phyloP scores from a whole-genome alignment of 2,329 filamentous ascomycete genomes.

The Apiospora phragmitis region DNA sequence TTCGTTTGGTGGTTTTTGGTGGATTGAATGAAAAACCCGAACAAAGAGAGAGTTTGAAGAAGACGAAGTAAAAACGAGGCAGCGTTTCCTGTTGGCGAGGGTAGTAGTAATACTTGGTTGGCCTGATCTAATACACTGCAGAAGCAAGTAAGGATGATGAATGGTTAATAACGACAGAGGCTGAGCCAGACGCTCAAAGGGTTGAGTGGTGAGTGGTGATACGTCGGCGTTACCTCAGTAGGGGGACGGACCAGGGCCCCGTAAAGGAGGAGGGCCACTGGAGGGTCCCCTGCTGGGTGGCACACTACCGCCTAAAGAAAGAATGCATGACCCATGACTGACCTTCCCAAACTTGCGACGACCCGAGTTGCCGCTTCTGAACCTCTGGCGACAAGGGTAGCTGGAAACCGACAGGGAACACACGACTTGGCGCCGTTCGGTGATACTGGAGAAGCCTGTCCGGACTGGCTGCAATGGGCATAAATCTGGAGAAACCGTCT shows the following conservation, averaged over 20 bases:
- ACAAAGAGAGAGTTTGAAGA: background rate
- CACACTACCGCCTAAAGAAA: background rate
- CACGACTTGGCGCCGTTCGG: conserved; percentile 5
- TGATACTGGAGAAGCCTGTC: background rate
- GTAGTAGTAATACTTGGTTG: no score
- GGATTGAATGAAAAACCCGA: background rate
- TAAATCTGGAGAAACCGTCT: background rate
- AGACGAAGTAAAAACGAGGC: background rate
- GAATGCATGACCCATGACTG: background rate
- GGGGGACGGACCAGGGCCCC: background rate
- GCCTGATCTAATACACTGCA: background rate
- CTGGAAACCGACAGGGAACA: background rate
- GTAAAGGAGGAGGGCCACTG: background rate
- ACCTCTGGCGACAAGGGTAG: background rate
- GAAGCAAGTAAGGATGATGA: background rate
- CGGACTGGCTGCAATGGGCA: background rate
- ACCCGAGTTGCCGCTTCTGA: background rate
- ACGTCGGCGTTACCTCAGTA: conserved; percentile 6
- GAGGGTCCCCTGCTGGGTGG: background rate
- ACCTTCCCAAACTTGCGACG: background rate
- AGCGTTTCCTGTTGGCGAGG: background rate
- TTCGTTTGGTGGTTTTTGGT: background rate
- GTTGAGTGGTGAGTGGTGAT: conserved; percentile 3
- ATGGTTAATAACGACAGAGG: background rate
- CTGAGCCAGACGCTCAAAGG: background rate